Conservation (phyloP, 257 asterid species). For the Misopates orontium region DNA sequence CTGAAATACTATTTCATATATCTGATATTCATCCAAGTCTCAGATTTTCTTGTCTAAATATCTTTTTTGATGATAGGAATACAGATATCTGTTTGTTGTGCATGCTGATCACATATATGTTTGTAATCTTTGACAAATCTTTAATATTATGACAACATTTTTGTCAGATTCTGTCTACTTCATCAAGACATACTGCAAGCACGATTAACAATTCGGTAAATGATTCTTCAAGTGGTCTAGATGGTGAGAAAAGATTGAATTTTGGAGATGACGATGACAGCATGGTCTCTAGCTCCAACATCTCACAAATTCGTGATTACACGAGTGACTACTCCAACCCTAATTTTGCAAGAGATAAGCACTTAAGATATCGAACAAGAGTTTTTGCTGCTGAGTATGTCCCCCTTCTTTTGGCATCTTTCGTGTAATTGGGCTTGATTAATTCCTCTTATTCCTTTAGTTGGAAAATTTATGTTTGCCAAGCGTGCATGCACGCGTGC, state of each 20-base stretch:
- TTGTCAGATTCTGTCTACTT: constrained; percentile 72
- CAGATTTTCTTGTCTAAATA: no score
- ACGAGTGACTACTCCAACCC: constrained; percentile 49
- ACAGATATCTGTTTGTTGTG: no score
- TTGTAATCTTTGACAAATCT: neutral
- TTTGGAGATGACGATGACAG: constrained; percentile 79
- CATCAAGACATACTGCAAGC: constrained; percentile 57
- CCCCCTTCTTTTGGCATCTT: constrained; percentile 23
- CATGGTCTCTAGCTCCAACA: constrained; percentile 83
- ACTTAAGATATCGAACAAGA: constrained; percentile 96
- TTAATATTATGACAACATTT: constrained; percentile 10
- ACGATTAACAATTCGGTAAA: constrained; percentile 41
- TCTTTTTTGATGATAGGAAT: no score
- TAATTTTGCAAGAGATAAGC: constrained; percentile 70
- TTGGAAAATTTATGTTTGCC: neutral
- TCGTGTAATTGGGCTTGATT: constrained; percentile 15
- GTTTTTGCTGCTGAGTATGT: constrained; percentile 98
- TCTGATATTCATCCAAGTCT: no score
- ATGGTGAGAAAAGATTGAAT: constrained; percentile 55
- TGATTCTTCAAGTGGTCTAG: constrained; percentile 62
- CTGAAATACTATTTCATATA: no score
- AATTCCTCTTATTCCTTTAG: constrained; percentile 20
- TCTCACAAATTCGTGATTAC: constrained; percentile 36
- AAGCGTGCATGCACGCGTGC: no score
- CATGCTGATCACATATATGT: constrained; percentile 19